These are phyloP conservation scores for Tylopilus subfusipes DNA, from an alignment of 768 basidiomycete genomes.

Conservation along the genomic window DNA sequence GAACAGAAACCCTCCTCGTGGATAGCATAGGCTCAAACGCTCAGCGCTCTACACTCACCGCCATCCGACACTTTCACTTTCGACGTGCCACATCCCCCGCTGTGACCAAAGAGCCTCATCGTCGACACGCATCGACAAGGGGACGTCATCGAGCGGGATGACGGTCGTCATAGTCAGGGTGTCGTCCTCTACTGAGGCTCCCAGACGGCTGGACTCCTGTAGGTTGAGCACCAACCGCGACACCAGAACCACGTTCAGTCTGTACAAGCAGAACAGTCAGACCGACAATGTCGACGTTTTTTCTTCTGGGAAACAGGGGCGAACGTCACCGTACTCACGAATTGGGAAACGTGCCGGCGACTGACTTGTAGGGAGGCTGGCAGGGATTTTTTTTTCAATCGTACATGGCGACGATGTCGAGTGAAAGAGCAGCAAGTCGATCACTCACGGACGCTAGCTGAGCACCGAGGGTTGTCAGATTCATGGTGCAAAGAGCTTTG, in stretches of 20 bases:
- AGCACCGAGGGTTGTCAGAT: background rate
- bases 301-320: background rate
- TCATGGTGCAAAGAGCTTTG: too few species aligned
- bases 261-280: background rate
- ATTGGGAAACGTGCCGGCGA: background rate
- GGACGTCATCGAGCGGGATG: background rate
- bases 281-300: background rate
- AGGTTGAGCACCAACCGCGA: constrained; percentile 20
- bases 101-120: background rate
- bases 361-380: background rate
- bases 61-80: background rate
- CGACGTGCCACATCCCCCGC: background rate
- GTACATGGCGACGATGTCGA: background rate
- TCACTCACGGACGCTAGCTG: constrained; percentile 10
- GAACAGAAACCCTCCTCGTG: background rate
- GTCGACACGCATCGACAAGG: background rate
- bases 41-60: background rate
- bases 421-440: background rate
- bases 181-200: background rate
- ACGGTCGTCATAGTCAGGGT: background rate
- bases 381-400: background rate
- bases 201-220: background rate
- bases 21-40: background rate
- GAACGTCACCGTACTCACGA: background rate
- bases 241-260: constrained; percentile 14